Base-by-base conservation (phyloP, 345 rosid species). In the Brassica rapa region DNA sequence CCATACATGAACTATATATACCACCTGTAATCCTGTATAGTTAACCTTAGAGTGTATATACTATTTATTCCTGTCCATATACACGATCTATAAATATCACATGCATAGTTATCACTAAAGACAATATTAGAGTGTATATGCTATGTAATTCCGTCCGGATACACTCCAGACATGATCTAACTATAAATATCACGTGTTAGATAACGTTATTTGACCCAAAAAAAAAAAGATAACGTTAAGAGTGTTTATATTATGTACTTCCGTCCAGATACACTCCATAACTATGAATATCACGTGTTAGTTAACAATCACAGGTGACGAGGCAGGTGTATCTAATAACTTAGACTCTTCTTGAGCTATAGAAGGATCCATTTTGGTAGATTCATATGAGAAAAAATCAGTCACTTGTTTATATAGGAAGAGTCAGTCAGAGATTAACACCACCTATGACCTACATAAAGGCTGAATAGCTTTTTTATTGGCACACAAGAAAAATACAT, bases 321-420 rank as follows among this genome's bases (percentile, higher is more conserved):
- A 27, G 29, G 91, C 97, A 94, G 88, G 10, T 76, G 0, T 55
- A 0, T 55, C 86, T 76, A 83, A 53, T 32, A 33, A 1, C 2
- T 67, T 43, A 35, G 60, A 39, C n/a, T 55, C 23, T 1, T 69
- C 57, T 53, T 53, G 46, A 53, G 63, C 5, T 53, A 29, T 30
- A 3, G 46, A 41, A 55, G 71, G 51, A 39, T 43, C 51, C 51
- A 43, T 43, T 39, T 39, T 39, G 46, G 12, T 39, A 43, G 51
- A 43, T 43, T 43, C n/a, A 43, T 43, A 43, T 11, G n/a, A 43
- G 51, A 43, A 51, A 74, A 64, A 15, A 24, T 37, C 68, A 59
- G 69, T 29, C 16, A 1, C 5, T 46, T 12, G 55, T 46, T 46
- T 46, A 46, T 46, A 46, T 14, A 46, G 55, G 14, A 46, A 46